Conservation (phyloP, 805 yeast species). For the Sugiyamaella floridensis region DNA sequence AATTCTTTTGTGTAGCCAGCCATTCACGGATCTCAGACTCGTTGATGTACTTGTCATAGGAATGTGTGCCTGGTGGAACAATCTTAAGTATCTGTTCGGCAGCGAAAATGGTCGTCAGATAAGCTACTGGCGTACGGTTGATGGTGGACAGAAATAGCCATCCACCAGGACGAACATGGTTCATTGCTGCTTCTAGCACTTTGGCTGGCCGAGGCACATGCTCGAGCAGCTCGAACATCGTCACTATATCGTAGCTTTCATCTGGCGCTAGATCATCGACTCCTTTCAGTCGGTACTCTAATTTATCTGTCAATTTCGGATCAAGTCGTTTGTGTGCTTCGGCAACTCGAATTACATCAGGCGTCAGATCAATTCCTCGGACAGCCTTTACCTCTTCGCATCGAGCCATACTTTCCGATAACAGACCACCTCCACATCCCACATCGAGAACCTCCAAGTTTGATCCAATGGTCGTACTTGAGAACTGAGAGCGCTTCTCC, state of each 20-base stretch:
- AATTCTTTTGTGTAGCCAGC: conserved; percentile 45
- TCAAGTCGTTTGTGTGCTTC: conserved; percentile 58
- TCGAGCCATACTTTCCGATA: conserved; percentile 82
- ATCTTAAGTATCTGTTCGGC: conserved; percentile 75
- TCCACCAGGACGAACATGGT: conserved; percentile 71
- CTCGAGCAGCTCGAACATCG: conserved; percentile 91
- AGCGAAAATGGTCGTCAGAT: conserved; percentile 87
- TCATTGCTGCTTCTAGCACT: conserved; percentile 61
- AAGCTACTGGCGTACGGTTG: conserved; percentile 77
- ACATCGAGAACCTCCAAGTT: conserved; percentile 63
- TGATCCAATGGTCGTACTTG: conserved; percentile 26
- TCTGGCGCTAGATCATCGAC: conserved; percentile 47
- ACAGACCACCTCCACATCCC: conserved; percentile 98
- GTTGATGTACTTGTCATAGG: conserved; percentile 77
- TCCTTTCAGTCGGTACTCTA: conserved; percentile 54
- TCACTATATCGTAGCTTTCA: conserved; percentile 60
- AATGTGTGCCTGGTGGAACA: conserved; percentile 92
- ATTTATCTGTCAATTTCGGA: conserved; percentile 49
- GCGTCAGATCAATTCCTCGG: conserved; percentile 77
- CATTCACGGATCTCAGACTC: conserved; percentile 63
- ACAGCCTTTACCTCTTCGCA: conserved; percentile 55
- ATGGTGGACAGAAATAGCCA: conserved; percentile 84
- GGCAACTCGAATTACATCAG: conserved; percentile 78
- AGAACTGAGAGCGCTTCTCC: conserved; percentile 14
- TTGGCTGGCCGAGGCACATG: conserved; percentile 83